These are phyloP conservation scores for Rhipidocladum racemiflorum DNA, from an alignment of 176 grass and related monocot species.

Conservation along the genomic window DNA sequence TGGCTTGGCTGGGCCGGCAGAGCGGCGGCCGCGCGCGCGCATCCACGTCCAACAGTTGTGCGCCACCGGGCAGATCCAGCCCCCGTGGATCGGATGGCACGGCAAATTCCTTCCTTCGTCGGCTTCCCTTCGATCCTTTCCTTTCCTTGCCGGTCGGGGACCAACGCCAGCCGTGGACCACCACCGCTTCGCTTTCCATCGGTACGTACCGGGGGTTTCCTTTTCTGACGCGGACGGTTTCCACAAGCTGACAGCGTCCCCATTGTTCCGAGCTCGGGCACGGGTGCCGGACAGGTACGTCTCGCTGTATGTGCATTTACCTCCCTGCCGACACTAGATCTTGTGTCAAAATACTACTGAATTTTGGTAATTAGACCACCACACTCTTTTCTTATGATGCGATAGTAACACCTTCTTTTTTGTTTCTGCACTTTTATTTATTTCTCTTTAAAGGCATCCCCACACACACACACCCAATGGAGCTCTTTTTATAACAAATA, in stretches of 20 bases:
- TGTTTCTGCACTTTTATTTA: no score
- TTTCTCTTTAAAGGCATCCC: no score
- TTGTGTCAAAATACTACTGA: not conserved
- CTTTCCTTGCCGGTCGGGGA: not conserved
- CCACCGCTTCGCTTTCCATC: not conserved
- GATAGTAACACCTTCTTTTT: no score
- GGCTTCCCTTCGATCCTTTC: not conserved
- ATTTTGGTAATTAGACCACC: no score
- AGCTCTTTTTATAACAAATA: no score
- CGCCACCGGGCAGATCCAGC: not conserved
- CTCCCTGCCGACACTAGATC: constrained; percentile 22
- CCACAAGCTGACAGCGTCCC: not conserved
- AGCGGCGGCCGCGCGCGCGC: not conserved
- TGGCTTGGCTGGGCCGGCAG: not conserved
- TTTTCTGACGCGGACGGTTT: not conserved
- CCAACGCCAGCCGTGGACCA: not conserved
- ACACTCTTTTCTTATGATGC: no score
- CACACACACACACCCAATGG: no score
- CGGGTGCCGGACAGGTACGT: not conserved
- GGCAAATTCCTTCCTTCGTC: not conserved
- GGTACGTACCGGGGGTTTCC: not conserved
- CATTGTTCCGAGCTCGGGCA: not conserved
- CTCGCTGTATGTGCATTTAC: not conserved
- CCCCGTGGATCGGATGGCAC: not conserved
- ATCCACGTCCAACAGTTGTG: not conserved